Evolutionary conservation across 2,329 filamentous ascomycete genomes (phyloP), one percentile per base, ranked within the genome.

Genomic region (Parascedosporium putredinis): DNA sequence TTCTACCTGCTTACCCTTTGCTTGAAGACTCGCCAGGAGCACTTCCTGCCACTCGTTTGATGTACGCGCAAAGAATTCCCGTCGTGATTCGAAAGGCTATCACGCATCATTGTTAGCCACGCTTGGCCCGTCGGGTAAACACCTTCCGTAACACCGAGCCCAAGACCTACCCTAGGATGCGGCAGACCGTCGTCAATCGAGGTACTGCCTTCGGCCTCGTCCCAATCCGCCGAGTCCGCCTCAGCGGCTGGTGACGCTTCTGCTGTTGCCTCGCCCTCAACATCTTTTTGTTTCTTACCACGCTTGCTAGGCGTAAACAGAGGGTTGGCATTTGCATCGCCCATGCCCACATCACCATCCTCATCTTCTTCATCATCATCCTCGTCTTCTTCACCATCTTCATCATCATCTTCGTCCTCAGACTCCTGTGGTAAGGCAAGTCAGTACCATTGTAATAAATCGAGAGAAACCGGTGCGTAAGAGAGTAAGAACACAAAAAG

Each of bases 41-140:
- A 90, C 71, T 55, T 89, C 86, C 64, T 97, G 91, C 93, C 93
- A 98, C 56, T 90, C 85, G 53, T 83, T 82, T 1, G 86, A 86
- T 0, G 90, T 95, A 42, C 93, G 81, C 14, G 79, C 79, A 69
- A 95, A 97, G 75, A 97, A 98, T 45, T 95, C 93, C 45, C 90
- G 82, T 38, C 94, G 76, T 2, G 82, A 83, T 63, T 98, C 93
- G 59, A 98, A 98, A 0, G 90, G 88, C 59, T 89, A 22, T 20
- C n/a, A 45, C 8, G 25, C 53, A 24, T 31, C 45, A n/a, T n/a
- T 22, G 31, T 29, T 40, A 23, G 33, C 33, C 16, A 31, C n/a
- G 5, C 25, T 33, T 4, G 5, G 22, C n/a, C 20, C 12, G 22
- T 18, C n/a, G 25, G 16, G 20, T 23, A 9, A 6, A 27, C 9